phyloP scores from a whole-genome alignment of 441 rosid genomes.

The Euphorbia corollata region DNA sequence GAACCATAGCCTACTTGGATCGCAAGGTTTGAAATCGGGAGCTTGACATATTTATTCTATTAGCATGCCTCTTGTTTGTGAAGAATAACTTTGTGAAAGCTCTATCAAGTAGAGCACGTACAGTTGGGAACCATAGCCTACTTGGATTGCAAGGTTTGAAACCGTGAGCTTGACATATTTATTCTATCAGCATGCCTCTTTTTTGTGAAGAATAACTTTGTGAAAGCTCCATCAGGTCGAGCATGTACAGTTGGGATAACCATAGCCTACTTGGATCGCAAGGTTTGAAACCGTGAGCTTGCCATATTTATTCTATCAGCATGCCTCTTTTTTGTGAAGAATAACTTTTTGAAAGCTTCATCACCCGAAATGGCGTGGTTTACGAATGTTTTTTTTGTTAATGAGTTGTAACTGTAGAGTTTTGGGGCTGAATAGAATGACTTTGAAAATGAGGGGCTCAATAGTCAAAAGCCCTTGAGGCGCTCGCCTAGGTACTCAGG shows the following conservation, averaged over 20 bases:
- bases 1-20: too few relatives aligned
- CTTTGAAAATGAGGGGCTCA: background rate
- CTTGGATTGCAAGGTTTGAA: too few relatives aligned
- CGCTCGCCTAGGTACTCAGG: too few relatives aligned
- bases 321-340: background rate
- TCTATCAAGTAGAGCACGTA: too few relatives aligned
- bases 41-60: too few relatives aligned
- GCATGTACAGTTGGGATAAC: too few relatives aligned
- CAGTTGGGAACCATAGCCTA: too few relatives aligned
- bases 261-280: too few relatives aligned
- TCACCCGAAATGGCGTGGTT: background rate
- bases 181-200: background rate
- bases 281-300: too few relatives aligned
- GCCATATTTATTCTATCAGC: too few relatives aligned
- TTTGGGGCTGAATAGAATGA: background rate
- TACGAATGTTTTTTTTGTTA: background rate
- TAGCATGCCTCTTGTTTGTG: background rate
- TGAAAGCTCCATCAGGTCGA: background rate
- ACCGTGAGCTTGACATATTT: too few relatives aligned
- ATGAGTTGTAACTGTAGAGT: background rate
- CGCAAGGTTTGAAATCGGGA: too few relatives aligned
- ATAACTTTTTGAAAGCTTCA: background rate
- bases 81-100: background rate
- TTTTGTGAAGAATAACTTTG: background rate
- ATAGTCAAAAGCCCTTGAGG: slow-evolving; percentile 23